These are phyloP conservation scores for Dalbergia cochinchinensis DNA, from an alignment of 306 rosid genomes.

Conservation along the genomic window DNA sequence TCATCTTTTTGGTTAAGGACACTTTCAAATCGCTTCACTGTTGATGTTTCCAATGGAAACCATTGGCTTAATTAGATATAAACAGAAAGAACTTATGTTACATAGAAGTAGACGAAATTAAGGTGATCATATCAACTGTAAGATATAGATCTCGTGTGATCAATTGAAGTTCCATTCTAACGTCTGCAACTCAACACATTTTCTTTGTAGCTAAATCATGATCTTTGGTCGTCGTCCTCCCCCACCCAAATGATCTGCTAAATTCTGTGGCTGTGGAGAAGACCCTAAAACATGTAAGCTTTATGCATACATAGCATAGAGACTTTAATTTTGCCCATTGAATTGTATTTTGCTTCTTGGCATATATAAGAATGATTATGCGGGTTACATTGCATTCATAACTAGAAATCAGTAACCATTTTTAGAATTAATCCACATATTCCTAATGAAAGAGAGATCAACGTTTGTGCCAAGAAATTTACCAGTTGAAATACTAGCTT, in stretches of 20 bases:
- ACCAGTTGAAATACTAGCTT: not conserved
- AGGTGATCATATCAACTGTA: not conserved
- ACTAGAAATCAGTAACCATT: not conserved
- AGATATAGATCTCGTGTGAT: not conserved
- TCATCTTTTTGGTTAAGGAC: not conserved
- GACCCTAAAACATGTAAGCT: constrained; percentile 51
- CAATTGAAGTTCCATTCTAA: not conserved
- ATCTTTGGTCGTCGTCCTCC: constrained; percentile 29
- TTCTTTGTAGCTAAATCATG: constrained; percentile 31
- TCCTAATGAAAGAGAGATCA: not conserved
- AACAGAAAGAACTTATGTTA: not conserved
- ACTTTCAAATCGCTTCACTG: not conserved
- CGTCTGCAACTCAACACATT: not conserved
- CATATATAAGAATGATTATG: not conserved
- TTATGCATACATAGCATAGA: not conserved
- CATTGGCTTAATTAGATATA: not conserved
- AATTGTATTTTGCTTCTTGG: constrained; percentile 1
- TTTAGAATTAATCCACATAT: not conserved
- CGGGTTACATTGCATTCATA: not conserved
- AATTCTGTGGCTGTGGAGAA: constrained; percentile 47
- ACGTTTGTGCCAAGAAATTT: not conserved
- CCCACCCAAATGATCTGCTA: constrained; percentile 53
- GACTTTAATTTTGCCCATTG: not conserved
- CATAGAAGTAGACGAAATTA: not conserved
- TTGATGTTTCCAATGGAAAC: constrained; percentile 42